phyloP scores from a whole-genome alignment of 2,329 filamentous ascomycete genomes.

The Periconia macrospinosa region DNA sequence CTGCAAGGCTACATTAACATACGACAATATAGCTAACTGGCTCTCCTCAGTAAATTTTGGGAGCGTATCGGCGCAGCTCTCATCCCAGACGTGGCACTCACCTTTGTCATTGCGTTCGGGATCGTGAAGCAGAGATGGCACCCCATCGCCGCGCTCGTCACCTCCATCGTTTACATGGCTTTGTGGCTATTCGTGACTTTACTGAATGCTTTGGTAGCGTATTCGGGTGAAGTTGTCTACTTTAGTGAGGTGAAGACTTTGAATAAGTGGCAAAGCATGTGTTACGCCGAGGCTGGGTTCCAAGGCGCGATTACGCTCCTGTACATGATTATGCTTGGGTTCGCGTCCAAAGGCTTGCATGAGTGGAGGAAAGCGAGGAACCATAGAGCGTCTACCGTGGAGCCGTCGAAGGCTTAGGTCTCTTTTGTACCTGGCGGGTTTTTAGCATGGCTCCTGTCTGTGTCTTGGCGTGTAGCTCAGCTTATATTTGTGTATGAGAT shows the following conservation, averaged over 20 bases:
- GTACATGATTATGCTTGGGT: constrained; percentile 7
- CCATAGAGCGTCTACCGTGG: no score
- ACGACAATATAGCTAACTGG: background rate
- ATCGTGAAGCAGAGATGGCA: constrained; percentile 2
- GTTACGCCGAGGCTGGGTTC: constrained; percentile 2
- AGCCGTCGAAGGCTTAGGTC: no score
- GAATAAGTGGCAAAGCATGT: constrained; percentile 1
- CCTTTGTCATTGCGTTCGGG: background rate
- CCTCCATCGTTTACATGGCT: constrained; percentile 1
- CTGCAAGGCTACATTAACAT: no score
- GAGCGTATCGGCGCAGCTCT: background rate
- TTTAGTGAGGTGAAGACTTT: background rate
- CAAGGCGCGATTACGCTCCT: constrained; percentile 1
- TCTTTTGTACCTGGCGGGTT: no score
- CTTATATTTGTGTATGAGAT: no score
- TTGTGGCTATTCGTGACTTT: background rate
- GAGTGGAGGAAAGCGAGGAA: constrained; percentile 1
- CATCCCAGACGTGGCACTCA: constrained; percentile 3
- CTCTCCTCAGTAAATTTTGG: background rate
- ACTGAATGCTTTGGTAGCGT: background rate
- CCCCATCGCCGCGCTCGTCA: constrained; percentile 5
- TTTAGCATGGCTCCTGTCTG: no score
- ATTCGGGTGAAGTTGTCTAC: constrained; percentile 2
- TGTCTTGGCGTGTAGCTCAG: no score
- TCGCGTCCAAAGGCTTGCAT: constrained; percentile 5